Base-by-base conservation (phyloP, 768 basidiomycete genomes). In the Russula dissimulans region DNA sequence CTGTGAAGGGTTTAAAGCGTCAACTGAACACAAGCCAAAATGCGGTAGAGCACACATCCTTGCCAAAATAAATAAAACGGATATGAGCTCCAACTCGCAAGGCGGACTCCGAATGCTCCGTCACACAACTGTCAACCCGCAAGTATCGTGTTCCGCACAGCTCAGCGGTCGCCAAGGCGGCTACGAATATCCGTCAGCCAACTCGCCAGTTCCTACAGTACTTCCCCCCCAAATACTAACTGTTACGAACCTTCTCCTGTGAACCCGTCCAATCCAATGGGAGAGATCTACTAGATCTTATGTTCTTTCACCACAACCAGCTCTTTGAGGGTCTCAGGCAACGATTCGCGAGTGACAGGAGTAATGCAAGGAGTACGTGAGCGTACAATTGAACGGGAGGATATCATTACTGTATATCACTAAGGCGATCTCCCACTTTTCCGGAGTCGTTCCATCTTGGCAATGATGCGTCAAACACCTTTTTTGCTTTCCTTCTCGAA, bases 341-440 rank as follows among this genome's bases (percentile, higher is more conserved):
- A 88, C 89, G 15, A 87, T 94, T 59, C 86, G 90, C 57, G 95
- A 95, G 70, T 98, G 94, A 92, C 91, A 94, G 75, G 97, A 93
- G 69, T 92, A 94, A 69, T 95, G 91, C 74, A 95, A 93, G 68
- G 86, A 90, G 63, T 98, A 97, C 61, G 80, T 93, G n/a, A n/a
- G n/a, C 50, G 95, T 97, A 65, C 83, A 89, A 18, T 88, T 93
- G 15, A 93, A 89, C 73, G 89, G 91, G 56, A 97, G 95, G 74
- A 95, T 99, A 59, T 89, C 94, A 1, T 97, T 97, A 72, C 79
- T 91, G 65, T 95, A 95, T 73, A 97, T 97, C 66, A 78, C 87
- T 5, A 92, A 92, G 94, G 93, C 14, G 97, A 99, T 72, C 77
- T 97, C 53, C 94, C 94, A 0, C 76, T 98, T 36, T 99, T 99